Evolutionary conservation across 306 rosid species (phyloP).

Genomic region (Lathyrus oleraceus): DNA sequence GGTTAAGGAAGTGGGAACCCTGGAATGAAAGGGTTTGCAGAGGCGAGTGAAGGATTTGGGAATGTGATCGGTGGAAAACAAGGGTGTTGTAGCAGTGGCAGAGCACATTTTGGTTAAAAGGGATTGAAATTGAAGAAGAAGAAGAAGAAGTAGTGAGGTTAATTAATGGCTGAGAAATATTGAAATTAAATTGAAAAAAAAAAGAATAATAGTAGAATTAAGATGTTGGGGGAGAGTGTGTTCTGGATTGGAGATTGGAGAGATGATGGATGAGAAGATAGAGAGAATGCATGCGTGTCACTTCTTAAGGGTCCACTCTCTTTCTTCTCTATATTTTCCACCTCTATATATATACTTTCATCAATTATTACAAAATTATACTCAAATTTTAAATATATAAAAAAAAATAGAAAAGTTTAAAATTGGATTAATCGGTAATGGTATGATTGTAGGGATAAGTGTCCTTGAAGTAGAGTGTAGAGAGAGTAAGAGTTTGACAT

Average conservation of each 20-base stretch:
- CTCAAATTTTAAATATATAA: no score
- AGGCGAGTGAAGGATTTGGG: constrained; percentile 70
- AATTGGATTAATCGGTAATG: no score
- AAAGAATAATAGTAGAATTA: neutral
- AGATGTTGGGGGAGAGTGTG: constrained; percentile 7
- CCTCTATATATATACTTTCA: no score
- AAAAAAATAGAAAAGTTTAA: no score
- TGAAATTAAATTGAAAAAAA: neutral
- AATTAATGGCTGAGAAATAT: neutral
- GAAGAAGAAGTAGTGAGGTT: neutral
- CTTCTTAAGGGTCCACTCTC: constrained; percentile 15
- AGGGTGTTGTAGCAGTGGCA: constrained; percentile 64
- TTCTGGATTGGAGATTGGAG: constrained; percentile 11
- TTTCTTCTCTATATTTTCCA: neutral
- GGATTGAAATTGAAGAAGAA: neutral
- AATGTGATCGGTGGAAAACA: constrained; percentile 49
- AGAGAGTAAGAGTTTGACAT: no score
- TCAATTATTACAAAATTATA: no score
- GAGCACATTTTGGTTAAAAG: constrained; percentile 45
- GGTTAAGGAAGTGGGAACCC: constrained; percentile 48
- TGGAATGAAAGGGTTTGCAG: constrained; percentile 58
- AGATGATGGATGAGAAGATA: constrained; percentile 35
- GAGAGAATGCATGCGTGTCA: constrained; percentile 34
- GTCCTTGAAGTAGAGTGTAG: no score
- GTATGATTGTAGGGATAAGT: no score